Percentiles rank a stretch among this genome's conserved stretches.
These are phyloP conservation scores for Flaveria linearis DNA, from an alignment of 129 eudicot genomes.

Conservation along the genomic window DNA sequence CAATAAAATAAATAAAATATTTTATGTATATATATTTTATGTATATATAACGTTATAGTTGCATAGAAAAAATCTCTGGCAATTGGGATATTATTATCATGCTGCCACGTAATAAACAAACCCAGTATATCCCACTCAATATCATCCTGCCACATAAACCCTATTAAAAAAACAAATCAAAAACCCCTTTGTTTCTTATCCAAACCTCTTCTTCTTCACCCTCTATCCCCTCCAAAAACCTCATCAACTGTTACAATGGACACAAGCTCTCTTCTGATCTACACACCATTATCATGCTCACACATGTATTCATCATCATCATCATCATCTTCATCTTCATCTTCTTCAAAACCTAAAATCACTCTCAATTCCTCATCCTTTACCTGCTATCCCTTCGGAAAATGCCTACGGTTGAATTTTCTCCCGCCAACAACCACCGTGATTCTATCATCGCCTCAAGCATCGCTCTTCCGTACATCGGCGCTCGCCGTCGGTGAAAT, in stretches of 20 bases:
- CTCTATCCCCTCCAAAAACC: slow-evolving; percentile 6
- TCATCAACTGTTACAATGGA: slow-evolving; percentile 33
- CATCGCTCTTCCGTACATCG: slow-evolving; percentile 34
- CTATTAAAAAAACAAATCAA: slow-evolving; percentile 14
- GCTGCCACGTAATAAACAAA: slow-evolving; percentile 20
- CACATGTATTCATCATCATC: slow-evolving; percentile 24
- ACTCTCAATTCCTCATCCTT: slow-evolving; percentile 29
- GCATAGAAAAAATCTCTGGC: too few species aligned
- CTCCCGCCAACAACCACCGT: slow-evolving; percentile 30
- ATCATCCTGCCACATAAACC: slow-evolving; percentile 20
- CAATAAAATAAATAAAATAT: too few species aligned
- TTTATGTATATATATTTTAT: too few species aligned
- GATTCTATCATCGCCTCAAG: slow-evolving; percentile 31
- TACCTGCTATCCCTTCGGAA: slow-evolving; percentile 12
- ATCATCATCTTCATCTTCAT: slow-evolving; percentile 27
- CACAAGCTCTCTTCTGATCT: slow-evolving; percentile 38
- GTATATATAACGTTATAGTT: too few species aligned
- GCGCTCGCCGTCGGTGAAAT: slow-evolving; percentile 39
- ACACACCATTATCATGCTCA: slow-evolving; percentile 37
- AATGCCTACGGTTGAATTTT: slow-evolving; percentile 29
- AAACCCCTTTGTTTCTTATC: slow-evolving; percentile 38
- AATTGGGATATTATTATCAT: too few species aligned
- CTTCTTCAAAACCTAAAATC: slow-evolving; percentile 36
- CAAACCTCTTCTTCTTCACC: slow-evolving; percentile 23
- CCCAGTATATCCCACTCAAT: too few species aligned